A percentile compares a stretch with the other conserved stretches of the same genome.
Conservation (phyloP, 202 grass and related monocot species). For the Dendrocalamus latiflorus region DNA sequence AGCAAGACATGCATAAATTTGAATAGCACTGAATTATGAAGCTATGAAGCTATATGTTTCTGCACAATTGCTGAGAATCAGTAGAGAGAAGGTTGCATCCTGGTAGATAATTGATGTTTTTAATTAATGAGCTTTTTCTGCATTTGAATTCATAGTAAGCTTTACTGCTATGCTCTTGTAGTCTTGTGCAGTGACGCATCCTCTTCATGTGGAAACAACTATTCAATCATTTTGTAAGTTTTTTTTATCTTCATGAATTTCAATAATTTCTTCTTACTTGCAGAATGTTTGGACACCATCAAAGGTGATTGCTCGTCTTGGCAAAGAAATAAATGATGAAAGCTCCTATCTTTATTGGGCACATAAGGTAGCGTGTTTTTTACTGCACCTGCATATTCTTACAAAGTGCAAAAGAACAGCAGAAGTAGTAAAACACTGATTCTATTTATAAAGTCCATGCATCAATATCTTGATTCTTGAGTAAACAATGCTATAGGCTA, state of each 20-base stretch:
- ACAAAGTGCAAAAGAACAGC: not conserved
- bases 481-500: not conserved
- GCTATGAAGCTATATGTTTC: conserved; percentile 13
- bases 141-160: not conserved
- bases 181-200: not conserved
- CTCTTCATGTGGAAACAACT: not conserved
- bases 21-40: not conserved
- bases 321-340: conserved; percentile 92
- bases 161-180: not conserved
- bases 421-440: not conserved
- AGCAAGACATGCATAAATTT: not conserved
- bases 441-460: not conserved
- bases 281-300: conserved; percentile 92
- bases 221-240: not conserved
- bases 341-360: conserved; percentile 90
- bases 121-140: not conserved
- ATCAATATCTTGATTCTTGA: not conserved
- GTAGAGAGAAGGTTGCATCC: not conserved
- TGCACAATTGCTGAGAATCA: not conserved
- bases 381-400: not conserved
- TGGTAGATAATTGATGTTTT: conserved; percentile 13
- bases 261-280: conserved; percentile 2
- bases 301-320: conserved; percentile 83
- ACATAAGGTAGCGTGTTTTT: conserved; percentile 57
- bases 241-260: not conserved